Evolutionary conservation across 2,329 filamentous ascomycete genomes (phyloP).

Genomic region (Thielaviopsis euricoi): DNA sequence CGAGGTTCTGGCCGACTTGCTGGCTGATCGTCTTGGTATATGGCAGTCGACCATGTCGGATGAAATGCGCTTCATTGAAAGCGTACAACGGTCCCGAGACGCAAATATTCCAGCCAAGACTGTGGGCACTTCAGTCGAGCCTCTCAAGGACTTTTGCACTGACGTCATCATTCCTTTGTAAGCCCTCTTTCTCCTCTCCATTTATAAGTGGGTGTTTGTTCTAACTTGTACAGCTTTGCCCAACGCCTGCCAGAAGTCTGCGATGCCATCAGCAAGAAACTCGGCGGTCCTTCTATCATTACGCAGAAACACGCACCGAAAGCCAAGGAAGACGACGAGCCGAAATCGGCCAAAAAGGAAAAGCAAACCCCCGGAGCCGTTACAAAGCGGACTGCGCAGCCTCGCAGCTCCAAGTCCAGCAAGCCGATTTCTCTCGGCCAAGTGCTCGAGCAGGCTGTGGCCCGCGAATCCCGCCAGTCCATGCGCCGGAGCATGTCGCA

Average conservation of each 20-base stretch:
- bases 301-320: neutral
- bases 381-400: conserved; percentile 35
- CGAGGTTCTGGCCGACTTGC: conserved; percentile 49
- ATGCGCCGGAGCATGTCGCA: conserved; percentile 34
- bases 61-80: conserved; percentile 32
- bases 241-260: conserved; percentile 58
- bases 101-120: conserved; percentile 21
- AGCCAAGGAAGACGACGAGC: conserved; percentile 19
- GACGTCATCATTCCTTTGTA: conserved; percentile 70
- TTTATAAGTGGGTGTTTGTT: neutral
- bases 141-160: conserved; percentile 59
- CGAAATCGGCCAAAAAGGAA: conserved; percentile 26
- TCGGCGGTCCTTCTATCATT: conserved; percentile 54
- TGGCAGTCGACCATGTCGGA: conserved; percentile 63
- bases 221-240: conserved; percentile 44
- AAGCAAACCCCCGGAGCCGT: conserved; percentile 35
- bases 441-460: conserved; percentile 7
- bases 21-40: conserved; percentile 65
- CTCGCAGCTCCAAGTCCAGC: conserved; percentile 45
- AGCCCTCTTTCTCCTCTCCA: conserved; percentile 11
- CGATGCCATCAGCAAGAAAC: conserved; percentile 53
- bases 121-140: conserved; percentile 36
- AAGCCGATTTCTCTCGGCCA: conserved; percentile 29
- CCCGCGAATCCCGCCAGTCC: conserved; percentile 7
- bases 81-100: conserved; percentile 25